Evolutionary conservation across 2,329 filamentous ascomycete genomes (phyloP).

Genomic region (Colletotrichum neosansevieriae): DNA sequence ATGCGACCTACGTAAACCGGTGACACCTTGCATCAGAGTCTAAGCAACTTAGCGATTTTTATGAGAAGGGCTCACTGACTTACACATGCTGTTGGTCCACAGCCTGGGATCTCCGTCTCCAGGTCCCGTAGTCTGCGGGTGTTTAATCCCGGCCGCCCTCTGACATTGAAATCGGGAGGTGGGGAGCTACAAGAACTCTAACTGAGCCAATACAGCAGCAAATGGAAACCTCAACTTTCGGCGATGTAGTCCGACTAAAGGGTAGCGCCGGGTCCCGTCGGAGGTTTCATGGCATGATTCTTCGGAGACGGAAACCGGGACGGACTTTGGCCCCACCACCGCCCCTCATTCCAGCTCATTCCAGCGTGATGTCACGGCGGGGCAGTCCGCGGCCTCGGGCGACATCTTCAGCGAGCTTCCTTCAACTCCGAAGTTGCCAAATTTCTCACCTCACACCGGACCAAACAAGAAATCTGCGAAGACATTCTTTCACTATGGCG

Average conservation of each 20-base stretch:
- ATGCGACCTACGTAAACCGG: no score
- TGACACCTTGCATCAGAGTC: no score
- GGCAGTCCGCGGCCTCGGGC: constrained; percentile 24
- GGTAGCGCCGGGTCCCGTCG: constrained; percentile 8
- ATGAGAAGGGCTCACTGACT: no score
- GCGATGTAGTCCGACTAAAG: constrained; percentile 3
- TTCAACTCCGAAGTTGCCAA: constrained; percentile 12
- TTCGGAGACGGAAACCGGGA: constrained; percentile 36
- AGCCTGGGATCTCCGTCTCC: no score
- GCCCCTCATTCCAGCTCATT: constrained; percentile 32
- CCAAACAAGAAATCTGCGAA: no score
- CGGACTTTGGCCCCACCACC: constrained; percentile 23
- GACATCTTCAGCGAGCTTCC: background rate
- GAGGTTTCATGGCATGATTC: constrained; percentile 19
- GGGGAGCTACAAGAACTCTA: background rate
- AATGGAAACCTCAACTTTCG: background rate
- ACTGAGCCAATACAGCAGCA: background rate
- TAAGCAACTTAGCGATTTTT: no score
- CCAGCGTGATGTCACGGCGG: constrained; percentile 40
- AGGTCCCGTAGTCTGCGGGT: no score
- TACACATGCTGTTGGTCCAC: no score
- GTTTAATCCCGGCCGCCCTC: no score
- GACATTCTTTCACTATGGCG: constrained; percentile 8
- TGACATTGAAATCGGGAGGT: background rate
- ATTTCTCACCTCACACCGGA: no score